Conservation (phyloP, 2,329 filamentous ascomycete genomes). For the Aspergillus fumigatus region DNA sequence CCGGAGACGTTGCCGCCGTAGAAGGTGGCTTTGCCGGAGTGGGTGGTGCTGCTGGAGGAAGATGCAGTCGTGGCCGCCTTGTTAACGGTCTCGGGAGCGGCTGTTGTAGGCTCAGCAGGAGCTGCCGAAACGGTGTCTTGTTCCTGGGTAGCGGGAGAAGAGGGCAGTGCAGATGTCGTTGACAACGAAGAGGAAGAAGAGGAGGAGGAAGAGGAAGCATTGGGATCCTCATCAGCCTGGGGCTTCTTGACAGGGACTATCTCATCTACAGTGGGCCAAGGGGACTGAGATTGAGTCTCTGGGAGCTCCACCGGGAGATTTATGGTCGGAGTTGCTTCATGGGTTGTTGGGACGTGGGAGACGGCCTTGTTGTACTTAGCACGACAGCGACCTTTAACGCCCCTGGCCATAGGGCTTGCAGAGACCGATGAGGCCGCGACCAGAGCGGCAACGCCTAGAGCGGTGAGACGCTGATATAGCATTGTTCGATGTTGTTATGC, state of each 20-base stretch:
- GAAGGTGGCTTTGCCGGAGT: constrained; percentile 46
- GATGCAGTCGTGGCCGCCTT: neutral
- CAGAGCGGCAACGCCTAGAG: constrained; percentile 21
- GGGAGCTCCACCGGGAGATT: constrained; percentile 5
- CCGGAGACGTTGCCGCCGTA: constrained; percentile 55
- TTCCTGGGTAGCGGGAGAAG: constrained; percentile 3
- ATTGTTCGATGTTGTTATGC: constrained; percentile 12
- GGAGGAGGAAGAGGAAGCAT: neutral
- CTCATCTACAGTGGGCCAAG: neutral
- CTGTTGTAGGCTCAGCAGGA: too few species aligned
- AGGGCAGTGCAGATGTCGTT: neutral
- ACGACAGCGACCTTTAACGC: constrained; percentile 19
- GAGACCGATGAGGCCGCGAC: constrained; percentile 21
- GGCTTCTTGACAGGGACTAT: too few species aligned
- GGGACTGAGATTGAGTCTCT: constrained; percentile 1
- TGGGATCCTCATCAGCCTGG: neutral
- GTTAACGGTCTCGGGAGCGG: too few species aligned
- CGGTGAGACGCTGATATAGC: constrained; percentile 24
- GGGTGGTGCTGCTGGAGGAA: constrained; percentile 6
- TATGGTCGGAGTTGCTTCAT: constrained; percentile 11
- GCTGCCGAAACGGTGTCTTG: neutral
- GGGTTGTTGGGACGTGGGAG: constrained; percentile 24
- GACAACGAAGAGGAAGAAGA: neutral
- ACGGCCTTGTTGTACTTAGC: constrained; percentile 24
- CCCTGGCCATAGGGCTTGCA: constrained; percentile 16